Evolutionary conservation across 768 basidiomycete genomes (phyloP).

Genomic region (Lactarius hengduanensis): DNA sequence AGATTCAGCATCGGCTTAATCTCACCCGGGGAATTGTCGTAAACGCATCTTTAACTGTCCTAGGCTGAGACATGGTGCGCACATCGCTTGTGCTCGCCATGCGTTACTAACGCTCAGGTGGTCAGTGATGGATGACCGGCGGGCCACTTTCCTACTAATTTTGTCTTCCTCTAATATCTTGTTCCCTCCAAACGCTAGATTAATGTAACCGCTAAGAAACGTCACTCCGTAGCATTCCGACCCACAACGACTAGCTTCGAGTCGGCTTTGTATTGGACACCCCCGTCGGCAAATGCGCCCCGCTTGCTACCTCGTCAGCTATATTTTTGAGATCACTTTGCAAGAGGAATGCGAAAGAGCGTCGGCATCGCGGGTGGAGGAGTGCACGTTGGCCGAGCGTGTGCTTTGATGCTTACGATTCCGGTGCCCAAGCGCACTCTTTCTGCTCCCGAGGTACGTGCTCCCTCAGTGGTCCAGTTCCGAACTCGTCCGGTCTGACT

Average conservation of each 20-base stretch:
- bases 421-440: background rate
- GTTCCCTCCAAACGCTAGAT: background rate
- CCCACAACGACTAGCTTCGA: background rate
- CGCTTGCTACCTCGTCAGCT: background rate
- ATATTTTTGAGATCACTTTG: background rate
- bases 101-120: background rate
- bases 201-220: background rate
- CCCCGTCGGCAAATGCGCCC: background rate
- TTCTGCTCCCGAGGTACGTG: background rate
- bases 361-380: background rate
- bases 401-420: background rate
- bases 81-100: background rate
- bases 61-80: background rate
- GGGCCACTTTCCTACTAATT: background rate
- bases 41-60: background rate
- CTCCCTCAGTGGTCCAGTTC: background rate
- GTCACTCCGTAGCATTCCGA: background rate
- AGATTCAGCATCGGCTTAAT: background rate
- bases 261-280: background rate
- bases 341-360: background rate
- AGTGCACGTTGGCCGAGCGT: conserved; percentile 15
- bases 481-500: background rate
- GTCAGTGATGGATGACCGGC: background rate
- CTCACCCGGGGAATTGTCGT: background rate
- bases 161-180: background rate